These are phyloP conservation scores for Pseudogymnoascus sp. DNA, from an alignment of 2,329 filamentous ascomycete genomes.

Conservation along the genomic window DNA sequence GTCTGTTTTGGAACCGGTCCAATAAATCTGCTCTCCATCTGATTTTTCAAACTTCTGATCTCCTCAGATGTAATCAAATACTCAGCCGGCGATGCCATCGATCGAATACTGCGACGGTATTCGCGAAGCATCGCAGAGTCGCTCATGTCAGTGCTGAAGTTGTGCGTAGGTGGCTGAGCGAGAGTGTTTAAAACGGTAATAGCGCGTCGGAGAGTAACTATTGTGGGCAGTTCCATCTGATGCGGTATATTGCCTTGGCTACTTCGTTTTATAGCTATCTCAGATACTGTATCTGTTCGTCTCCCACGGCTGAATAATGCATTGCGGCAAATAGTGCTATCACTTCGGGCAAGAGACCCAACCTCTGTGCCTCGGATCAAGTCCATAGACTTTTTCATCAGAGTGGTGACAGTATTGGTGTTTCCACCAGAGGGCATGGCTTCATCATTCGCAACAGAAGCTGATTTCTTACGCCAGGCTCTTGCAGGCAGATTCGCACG, in stretches of 20 bases:
- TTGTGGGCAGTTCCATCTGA: neutral
- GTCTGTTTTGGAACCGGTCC: neutral
- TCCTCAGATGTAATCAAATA: slow-evolving; percentile 4
- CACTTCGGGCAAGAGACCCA: neutral
- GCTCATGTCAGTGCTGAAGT: neutral
- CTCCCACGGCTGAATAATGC: neutral
- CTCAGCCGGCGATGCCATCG: neutral
- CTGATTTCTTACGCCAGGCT: neutral
- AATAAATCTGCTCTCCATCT: neutral
- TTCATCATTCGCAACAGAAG: neutral
- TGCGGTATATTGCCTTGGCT: neutral
- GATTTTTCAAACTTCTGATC: neutral
- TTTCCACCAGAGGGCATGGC: neutral
- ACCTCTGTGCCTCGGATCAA: neutral
- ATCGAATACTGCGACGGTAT: slow-evolving; percentile 6
- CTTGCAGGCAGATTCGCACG: neutral
- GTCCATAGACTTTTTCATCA: no score
- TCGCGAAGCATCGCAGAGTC: neutral
- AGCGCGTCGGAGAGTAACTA: neutral
- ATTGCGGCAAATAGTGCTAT: neutral
- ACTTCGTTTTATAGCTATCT: neutral
- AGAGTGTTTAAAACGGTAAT: neutral
- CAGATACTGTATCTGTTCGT: neutral
- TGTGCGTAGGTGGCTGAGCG: neutral
- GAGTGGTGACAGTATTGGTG: neutral